phyloP scores from a whole-genome alignment of 805 yeast species.

The Candida alai region DNA sequence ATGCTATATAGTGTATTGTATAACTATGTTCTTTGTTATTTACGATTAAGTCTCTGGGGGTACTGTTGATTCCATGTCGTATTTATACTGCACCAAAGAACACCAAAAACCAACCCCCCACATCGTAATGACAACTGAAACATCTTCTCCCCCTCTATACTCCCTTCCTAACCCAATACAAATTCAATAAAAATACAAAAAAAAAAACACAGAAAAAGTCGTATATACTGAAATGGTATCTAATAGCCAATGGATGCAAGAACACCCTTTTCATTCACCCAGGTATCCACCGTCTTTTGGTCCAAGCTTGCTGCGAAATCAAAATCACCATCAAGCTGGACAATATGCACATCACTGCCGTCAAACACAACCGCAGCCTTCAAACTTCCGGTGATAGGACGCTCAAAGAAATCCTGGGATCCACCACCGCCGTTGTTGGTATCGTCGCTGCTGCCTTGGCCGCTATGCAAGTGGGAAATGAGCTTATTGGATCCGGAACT shows the following conservation, averaged over 20 bases:
- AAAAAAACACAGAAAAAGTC: no score
- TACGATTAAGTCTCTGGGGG: no score
- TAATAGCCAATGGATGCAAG: slow-evolving; percentile 26
- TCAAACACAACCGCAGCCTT: slow-evolving; percentile 87
- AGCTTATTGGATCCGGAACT: slow-evolving; percentile 70
- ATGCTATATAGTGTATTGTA: no score
- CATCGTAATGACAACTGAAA: no score
- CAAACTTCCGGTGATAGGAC: slow-evolving; percentile 76
- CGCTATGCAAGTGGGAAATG: slow-evolving; percentile 79
- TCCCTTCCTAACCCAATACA: no score
- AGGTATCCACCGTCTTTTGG: slow-evolving; percentile 48
- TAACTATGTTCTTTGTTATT: no score
- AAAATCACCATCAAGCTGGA: slow-evolving; percentile 51
- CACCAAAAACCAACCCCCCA: no score
- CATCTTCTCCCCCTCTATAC: no score
- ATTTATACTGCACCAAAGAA: no score
- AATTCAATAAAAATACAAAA: no score
- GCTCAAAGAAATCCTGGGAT: slow-evolving; percentile 76
- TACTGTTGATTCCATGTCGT: no score
- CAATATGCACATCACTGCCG: slow-evolving; percentile 54
- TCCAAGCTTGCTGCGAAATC: slow-evolving; percentile 42
- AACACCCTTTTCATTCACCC: slow-evolving; percentile 56
- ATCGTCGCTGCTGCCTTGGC: slow-evolving; percentile 61
- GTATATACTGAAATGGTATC: slow-evolving; percentile 1
- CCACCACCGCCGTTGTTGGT: slow-evolving; percentile 73